phyloP scores from a whole-genome alignment of 148 eudicot genomes.

The Rhododendron griersonianum region DNA sequence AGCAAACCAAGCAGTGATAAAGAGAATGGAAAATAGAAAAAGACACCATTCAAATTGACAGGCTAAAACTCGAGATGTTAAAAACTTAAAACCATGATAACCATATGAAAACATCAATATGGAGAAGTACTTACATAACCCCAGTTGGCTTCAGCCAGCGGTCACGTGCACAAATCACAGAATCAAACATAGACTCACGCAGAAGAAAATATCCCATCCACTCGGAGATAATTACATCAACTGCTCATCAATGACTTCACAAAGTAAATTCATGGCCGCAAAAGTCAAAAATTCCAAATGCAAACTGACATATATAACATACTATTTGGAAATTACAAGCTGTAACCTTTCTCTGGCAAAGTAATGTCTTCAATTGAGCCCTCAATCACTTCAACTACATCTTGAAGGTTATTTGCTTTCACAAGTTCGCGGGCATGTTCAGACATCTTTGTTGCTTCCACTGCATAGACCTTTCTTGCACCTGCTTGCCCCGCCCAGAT shows the following conservation, averaged over 20 bases:
- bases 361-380: constrained; percentile 84
- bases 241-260: constrained; percentile 39
- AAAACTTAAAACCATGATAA: neutral
- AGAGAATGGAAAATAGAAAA: neutral
- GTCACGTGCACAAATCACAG: constrained; percentile 94
- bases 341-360: constrained; percentile 85
- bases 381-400: constrained; percentile 84
- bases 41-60: neutral
- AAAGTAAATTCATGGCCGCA: constrained; percentile 6
- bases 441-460: constrained; percentile 95
- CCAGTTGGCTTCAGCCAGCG: constrained; percentile 94
- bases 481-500: constrained; percentile 99
- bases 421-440: constrained; percentile 90
- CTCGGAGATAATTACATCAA: constrained; percentile 94
- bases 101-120: neutral
- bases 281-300: neutral
- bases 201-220: constrained; percentile 99
- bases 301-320: neutral
- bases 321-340: constrained; percentile 1
- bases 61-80: neutral
- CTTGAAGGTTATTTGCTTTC: constrained; percentile 72
- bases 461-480: constrained; percentile 95
- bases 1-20: neutral
- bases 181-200: constrained; percentile 98
- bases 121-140: constrained; percentile 63